Percentiles rank a stretch among this genome's conserved stretches.
Conservation (phyloP, 371 early-diverging fungal genomes). For the Syncephalastrum contaminatum region DNA sequence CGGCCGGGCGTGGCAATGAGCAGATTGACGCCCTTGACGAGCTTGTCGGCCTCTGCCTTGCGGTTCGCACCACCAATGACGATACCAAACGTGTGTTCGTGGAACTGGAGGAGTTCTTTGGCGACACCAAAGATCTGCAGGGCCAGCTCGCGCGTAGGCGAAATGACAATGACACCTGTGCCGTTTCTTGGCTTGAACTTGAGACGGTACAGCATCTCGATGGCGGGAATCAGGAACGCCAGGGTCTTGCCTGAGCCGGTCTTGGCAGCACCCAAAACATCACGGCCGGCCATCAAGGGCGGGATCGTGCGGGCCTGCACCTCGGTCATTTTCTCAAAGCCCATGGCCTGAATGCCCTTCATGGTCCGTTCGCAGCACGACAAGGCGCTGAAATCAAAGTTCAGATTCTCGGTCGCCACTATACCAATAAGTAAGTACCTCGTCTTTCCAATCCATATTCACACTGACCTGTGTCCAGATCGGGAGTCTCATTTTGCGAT, state of each 20-base stretch:
- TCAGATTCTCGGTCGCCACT: slow-evolving; percentile 17
- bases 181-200: slow-evolving; percentile 95
- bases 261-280: slow-evolving; percentile 98
- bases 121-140: slow-evolving; percentile 98
- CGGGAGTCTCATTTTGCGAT: no score
- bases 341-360: slow-evolving; percentile 90
- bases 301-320: slow-evolving; percentile 97
- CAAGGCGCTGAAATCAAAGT: slow-evolving; percentile 61
- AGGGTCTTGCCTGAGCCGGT: slow-evolving; percentile 99
- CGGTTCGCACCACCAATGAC: slow-evolving; percentile 94
- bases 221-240: slow-evolving; percentile 96
- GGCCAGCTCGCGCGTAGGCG: slow-evolving; percentile 99
- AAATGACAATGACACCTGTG: slow-evolving; percentile 95
- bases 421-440: no score
- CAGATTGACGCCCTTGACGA: slow-evolving; percentile 92
- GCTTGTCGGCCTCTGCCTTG: slow-evolving; percentile 87
- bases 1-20: slow-evolving; percentile 98
- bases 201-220: slow-evolving; percentile 84
- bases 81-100: slow-evolving; percentile 85
- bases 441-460: no score
- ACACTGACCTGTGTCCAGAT: no score
- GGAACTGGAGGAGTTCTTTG: slow-evolving; percentile 88
- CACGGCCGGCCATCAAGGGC: slow-evolving; percentile 92
- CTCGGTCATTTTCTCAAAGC: slow-evolving; percentile 95
- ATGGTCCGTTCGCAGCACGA: slow-evolving; percentile 67